Conservation (phyloP, 2,329 filamentous ascomycete species). For the Trichophyton mentagrophytes region DNA sequence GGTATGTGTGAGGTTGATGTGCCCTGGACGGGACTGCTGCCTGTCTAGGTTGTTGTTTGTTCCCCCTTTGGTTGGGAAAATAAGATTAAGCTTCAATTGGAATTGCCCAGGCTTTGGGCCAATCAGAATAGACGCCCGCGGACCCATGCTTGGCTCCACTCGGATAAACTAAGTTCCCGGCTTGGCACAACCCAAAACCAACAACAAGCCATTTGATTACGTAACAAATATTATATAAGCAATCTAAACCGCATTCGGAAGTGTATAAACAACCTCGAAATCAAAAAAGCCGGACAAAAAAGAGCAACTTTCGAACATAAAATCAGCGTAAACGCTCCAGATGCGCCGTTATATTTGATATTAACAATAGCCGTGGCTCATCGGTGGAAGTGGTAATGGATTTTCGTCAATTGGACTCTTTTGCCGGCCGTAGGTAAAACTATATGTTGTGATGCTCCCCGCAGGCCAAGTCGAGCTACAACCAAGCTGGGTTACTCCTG, state of each 20-base stretch:
- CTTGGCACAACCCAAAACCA: neutral
- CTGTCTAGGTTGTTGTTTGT: neutral
- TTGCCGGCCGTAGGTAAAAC: neutral
- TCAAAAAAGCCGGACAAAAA: neutral
- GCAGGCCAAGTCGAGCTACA: neutral
- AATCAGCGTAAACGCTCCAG: neutral
- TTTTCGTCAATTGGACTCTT: neutral
- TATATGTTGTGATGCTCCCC: neutral
- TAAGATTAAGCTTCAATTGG: neutral
- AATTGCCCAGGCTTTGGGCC: too few relatives aligned
- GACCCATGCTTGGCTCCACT: too few relatives aligned
- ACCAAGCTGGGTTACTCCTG: neutral
- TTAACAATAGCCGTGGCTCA: neutral
- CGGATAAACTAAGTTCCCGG: neutral
- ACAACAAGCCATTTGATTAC: neutral
- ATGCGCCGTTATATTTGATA: neutral
- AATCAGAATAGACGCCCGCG: too few relatives aligned
- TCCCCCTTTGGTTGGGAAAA: neutral
- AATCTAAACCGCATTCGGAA: neutral
- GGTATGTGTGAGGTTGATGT: neutral
- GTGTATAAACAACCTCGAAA: neutral
- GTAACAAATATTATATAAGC: neutral
- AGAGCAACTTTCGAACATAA: neutral
- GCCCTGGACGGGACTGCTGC: neutral
- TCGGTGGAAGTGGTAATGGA: neutral